Conservation (phyloP, 2,329 filamentous ascomycete genomes). For the Botrytis byssoidea region DNA sequence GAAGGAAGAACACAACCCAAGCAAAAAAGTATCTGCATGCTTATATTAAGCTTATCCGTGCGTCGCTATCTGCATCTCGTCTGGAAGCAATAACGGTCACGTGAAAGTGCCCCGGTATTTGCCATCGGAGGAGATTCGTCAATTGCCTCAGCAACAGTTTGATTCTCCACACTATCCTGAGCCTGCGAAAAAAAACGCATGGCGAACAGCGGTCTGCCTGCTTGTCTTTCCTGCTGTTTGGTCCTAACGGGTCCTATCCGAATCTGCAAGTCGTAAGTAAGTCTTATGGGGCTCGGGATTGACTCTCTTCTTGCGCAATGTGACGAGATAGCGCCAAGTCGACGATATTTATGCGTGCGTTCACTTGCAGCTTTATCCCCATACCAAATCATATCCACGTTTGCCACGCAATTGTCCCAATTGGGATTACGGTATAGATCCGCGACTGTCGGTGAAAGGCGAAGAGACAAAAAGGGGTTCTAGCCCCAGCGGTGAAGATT, state of each 20-base stretch:
- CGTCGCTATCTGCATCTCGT: background rate
- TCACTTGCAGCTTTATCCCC: constrained; percentile 18
- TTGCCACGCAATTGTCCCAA: constrained; percentile 13
- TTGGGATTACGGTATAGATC: constrained; percentile 3
- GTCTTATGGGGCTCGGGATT: constrained; percentile 12
- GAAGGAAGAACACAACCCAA: background rate
- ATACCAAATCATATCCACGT: constrained; percentile 14
- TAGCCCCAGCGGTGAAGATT: constrained; percentile 21
- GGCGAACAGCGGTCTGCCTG: constrained; percentile 22
- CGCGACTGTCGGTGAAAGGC: constrained; percentile 18
- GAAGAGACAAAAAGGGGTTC: constrained; percentile 16
- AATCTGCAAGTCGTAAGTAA: constrained; percentile 20
- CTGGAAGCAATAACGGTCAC: background rate
- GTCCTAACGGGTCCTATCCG: constrained; percentile 17
- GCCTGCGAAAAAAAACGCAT: constrained; percentile 12
- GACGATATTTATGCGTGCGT: constrained; percentile 20
- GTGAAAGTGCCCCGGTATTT: background rate
- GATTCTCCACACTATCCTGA: constrained; percentile 4
- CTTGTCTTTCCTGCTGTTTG: constrained; percentile 4
- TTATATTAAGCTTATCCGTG: constrained; percentile 23
- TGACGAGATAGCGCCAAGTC: constrained; percentile 21
- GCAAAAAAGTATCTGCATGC: constrained; percentile 14
- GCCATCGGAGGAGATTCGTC: background rate
- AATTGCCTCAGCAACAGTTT: constrained; percentile 20
- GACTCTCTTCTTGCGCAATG: constrained; percentile 23